phyloP scores from a whole-genome alignment of 208 protist species.

The Lotmaria passim region DNA sequence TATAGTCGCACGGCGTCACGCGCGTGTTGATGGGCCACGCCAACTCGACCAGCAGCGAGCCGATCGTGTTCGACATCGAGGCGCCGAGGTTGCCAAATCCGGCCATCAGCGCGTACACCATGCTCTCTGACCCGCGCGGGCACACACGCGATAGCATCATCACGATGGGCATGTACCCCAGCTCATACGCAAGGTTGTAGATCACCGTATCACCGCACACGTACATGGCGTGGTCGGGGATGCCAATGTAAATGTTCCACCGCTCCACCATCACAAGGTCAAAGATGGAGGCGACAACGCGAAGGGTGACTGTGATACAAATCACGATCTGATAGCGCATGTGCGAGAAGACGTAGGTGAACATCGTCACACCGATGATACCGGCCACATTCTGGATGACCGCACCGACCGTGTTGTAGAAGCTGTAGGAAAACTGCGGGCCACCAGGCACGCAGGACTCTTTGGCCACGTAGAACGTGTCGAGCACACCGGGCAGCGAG shows the following conservation, averaged over 20 bases:
- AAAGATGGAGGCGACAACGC: conserved; percentile 48
- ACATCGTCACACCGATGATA: conserved; percentile 46
- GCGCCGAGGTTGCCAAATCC: conserved; percentile 83
- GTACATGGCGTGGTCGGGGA: conserved; percentile 72
- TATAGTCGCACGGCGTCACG: conserved; percentile 63
- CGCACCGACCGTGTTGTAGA: conserved; percentile 59
- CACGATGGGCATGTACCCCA: conserved; percentile 78
- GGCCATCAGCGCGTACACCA: conserved; percentile 84
- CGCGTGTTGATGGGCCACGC: conserved; percentile 48
- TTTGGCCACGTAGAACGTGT: conserved; percentile 56
- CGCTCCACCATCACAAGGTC: conserved; percentile 73
- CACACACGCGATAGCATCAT: conserved; percentile 72
- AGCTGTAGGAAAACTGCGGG: conserved; percentile 68
- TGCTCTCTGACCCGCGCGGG: conserved; percentile 75
- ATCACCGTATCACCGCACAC: conserved; percentile 76
- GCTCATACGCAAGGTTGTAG: conserved; percentile 52
- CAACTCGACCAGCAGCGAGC: conserved; percentile 55
- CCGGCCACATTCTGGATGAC: conserved; percentile 50
- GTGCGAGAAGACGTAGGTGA: conserved; percentile 66
- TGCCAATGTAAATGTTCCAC: conserved; percentile 54
- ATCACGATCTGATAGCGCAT: conserved; percentile 50
- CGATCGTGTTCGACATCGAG: conserved; percentile 44
- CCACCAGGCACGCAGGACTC: conserved; percentile 45
- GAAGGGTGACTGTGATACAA: conserved; percentile 34
- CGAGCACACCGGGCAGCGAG: conserved; percentile 49